phyloP scores from a whole-genome alignment of 2,329 filamentous ascomycete species.

The Dactylellina parvicollis region DNA sequence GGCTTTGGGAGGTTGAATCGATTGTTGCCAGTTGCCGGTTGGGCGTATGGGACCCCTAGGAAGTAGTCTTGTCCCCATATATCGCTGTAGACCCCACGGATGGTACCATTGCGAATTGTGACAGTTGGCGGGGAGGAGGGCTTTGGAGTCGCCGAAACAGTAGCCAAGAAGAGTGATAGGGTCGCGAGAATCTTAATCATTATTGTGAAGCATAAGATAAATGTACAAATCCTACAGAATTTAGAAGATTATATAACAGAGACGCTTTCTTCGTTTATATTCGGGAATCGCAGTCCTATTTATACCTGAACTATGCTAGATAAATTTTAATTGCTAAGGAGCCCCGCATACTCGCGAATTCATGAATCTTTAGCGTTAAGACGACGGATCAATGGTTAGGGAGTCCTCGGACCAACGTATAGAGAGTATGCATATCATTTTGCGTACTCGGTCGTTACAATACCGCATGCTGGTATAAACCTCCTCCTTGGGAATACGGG shows the following conservation, averaged over 20 bases:
- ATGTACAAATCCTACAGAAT: background rate
- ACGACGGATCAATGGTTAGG: no score
- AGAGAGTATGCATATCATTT: no score
- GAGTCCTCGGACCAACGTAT: no score
- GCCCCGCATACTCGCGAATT: no score
- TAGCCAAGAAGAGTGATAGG: slow-evolving; percentile 15
- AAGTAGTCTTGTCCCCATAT: slow-evolving; percentile 66
- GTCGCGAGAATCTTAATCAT: slow-evolving; percentile 13
- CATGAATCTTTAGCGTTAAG: no score
- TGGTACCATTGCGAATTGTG: slow-evolving; percentile 63
- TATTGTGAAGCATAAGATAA: background rate
- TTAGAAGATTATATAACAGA: background rate
- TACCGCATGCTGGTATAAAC: no score
- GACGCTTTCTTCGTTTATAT: no score
- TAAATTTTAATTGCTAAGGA: no score
- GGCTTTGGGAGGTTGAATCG: slow-evolving; percentile 62
- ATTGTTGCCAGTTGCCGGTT: slow-evolving; percentile 66
- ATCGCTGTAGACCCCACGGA: slow-evolving; percentile 62
- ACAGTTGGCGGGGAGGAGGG: slow-evolving; percentile 1
- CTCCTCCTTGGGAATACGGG: no score
- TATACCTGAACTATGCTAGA: no score
- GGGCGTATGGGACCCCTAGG: slow-evolving; percentile 69
- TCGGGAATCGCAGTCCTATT: no score
- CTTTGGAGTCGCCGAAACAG: slow-evolving; percentile 11
- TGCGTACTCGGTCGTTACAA: no score